These are phyloP conservation scores for Suhomyces emberorum DNA, from an alignment of 805 yeast species.

Conservation along the genomic window DNA sequence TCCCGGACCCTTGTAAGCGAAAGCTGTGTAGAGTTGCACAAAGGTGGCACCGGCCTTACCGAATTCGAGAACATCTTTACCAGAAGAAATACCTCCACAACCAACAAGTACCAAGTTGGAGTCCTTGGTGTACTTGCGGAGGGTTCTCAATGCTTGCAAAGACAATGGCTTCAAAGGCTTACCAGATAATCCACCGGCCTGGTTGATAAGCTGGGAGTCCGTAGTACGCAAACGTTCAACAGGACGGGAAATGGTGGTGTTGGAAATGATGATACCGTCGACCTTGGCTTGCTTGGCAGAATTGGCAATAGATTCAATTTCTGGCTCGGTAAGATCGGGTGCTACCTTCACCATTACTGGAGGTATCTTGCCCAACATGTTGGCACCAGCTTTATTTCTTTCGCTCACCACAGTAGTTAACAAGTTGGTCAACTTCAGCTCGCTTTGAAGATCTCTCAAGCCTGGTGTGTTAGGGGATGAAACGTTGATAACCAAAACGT, in stretches of 20 bases:
- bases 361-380: slow-evolving; percentile 50
- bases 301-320: slow-evolving; percentile 75
- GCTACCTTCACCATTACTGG: slow-evolving; percentile 90
- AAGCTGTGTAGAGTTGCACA: slow-evolving; percentile 82
- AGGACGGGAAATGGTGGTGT: slow-evolving; percentile 89
- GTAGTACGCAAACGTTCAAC: slow-evolving; percentile 48
- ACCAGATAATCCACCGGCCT: slow-evolving; percentile 92
- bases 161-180: slow-evolving; percentile 81
- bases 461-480: slow-evolving; percentile 98
- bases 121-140: slow-evolving; percentile 75
- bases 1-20: slow-evolving; percentile 93
- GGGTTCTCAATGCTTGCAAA: slow-evolving; percentile 62
- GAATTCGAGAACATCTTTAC: slow-evolving; percentile 85
- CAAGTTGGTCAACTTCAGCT: slow-evolving; percentile 64
- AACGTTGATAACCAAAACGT: slow-evolving; percentile 84
- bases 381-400: slow-evolving; percentile 50
- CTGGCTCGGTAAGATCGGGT: slow-evolving; percentile 82
- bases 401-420: slow-evolving; percentile 64
- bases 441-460: slow-evolving; percentile 78
- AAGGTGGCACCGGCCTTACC: slow-evolving; percentile 93
- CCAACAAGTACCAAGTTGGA: slow-evolving; percentile 77
- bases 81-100: slow-evolving; percentile 90
- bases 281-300: slow-evolving; percentile 74
- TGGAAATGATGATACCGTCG: slow-evolving; percentile 90
- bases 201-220: slow-evolving; percentile 38